Conservation (phyloP, 495 filamentous ascomycete genomes). For the Aspergillus conjunctus region DNA sequence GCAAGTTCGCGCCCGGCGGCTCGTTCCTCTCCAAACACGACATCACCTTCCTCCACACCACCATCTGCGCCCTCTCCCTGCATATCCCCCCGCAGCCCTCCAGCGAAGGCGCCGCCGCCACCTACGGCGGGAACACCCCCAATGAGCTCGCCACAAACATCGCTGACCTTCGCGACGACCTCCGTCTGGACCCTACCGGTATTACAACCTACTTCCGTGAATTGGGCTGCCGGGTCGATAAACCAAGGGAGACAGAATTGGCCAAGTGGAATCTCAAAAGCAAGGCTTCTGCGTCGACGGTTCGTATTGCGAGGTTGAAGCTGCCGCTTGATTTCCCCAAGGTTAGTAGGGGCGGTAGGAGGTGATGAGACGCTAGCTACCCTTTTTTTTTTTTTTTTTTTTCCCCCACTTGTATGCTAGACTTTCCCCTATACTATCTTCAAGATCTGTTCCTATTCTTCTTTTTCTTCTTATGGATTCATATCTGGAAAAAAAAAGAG, state of each 20-base stretch:
- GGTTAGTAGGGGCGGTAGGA: conserved; percentile 45
- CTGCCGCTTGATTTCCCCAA: conserved; percentile 85
- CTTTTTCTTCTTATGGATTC: background rate
- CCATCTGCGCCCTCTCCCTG: conserved; percentile 67
- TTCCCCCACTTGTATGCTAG: background rate
- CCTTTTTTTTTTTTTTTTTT: background rate
- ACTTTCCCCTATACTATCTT: background rate
- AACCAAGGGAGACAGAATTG: conserved; percentile 47
- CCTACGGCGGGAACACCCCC: conserved; percentile 56
- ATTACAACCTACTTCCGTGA: conserved; percentile 70
- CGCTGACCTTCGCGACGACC: conserved; percentile 72
- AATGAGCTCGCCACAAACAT: conserved; percentile 80
- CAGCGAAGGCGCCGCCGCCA: conserved; percentile 46
- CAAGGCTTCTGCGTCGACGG: conserved; percentile 61
- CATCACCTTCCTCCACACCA: conserved; percentile 64
- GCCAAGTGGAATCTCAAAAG: conserved; percentile 49
- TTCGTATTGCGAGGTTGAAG: conserved; percentile 68
- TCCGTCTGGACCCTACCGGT: conserved; percentile 69
- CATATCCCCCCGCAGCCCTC: conserved; percentile 47
- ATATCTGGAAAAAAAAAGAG: background rate
- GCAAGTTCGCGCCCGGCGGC: conserved; percentile 65
- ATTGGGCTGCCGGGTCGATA: conserved; percentile 66
- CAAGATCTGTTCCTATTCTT: background rate
- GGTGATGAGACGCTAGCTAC: conserved; percentile 1
- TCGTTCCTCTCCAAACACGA: conserved; percentile 63